A percentile compares a stretch with the other conserved stretches of the same genome.
These are phyloP conservation scores for Imleria badia DNA, from an alignment of 768 basidiomycete genomes.

Conservation along the genomic window DNA sequence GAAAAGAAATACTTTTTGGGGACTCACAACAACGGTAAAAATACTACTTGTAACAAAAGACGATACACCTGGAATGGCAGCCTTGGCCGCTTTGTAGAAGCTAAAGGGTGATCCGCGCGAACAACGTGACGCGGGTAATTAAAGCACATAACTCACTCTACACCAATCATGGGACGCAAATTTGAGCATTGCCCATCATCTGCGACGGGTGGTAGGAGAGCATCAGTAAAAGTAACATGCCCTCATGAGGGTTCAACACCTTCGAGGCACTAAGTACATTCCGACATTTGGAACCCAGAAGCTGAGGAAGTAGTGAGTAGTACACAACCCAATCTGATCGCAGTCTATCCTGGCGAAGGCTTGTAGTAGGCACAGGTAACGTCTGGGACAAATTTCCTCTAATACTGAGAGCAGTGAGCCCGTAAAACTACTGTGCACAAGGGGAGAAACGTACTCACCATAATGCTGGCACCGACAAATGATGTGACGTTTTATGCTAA, in stretches of 20 bases:
- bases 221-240: slow-evolving; percentile 36
- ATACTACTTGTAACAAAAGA: slow-evolving; percentile 44
- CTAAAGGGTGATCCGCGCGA: slow-evolving; percentile 8
- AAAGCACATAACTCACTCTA: slow-evolving; percentile 28
- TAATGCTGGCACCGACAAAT: too few relatives aligned
- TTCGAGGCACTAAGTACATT: slow-evolving; percentile 50
- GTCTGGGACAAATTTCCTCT: too few relatives aligned
- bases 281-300: slow-evolving; percentile 61
- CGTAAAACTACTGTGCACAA: too few relatives aligned
- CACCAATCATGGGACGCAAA: slow-evolving; percentile 36
- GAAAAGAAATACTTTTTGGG: not conserved
- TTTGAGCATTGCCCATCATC: slow-evolving; percentile 27
- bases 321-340: not conserved
- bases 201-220: slow-evolving; percentile 36
- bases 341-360: slow-evolving; percentile 38
- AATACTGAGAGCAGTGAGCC: too few relatives aligned
- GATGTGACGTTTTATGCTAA: too few relatives aligned
- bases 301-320: slow-evolving; percentile 34
- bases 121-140: not conserved
- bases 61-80: slow-evolving; percentile 25
- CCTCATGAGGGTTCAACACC: slow-evolving; percentile 46
- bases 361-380: too few relatives aligned
- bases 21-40: slow-evolving; percentile 53
- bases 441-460: too few relatives aligned
- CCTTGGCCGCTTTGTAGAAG: not conserved